phyloP scores from a whole-genome alignment of 768 basidiomycete species.

The Suillus brevipes region DNA sequence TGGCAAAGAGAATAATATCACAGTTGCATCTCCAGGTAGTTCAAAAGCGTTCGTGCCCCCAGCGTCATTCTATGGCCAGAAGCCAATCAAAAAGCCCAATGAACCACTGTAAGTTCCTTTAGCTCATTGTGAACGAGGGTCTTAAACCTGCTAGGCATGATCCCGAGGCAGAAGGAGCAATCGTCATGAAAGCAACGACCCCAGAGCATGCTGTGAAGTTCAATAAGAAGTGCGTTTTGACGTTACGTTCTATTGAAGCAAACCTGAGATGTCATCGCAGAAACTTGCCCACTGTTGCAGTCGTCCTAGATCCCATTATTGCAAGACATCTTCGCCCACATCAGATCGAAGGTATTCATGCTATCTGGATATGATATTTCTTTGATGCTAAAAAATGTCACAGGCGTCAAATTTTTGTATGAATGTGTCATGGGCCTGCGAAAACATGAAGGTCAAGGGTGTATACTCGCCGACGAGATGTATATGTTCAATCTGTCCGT shows the following conservation, averaged over 20 bases:
- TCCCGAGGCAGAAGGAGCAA: slow-evolving; percentile 69
- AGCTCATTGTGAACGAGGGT: neutral
- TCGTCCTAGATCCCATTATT: slow-evolving; percentile 90
- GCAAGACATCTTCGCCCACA: slow-evolving; percentile 78
- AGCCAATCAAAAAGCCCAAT: slow-evolving; percentile 30
- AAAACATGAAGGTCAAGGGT: slow-evolving; percentile 88
- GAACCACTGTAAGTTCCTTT: slow-evolving; percentile 47
- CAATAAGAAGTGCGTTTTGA: slow-evolving; percentile 62
- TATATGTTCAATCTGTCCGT: slow-evolving; percentile 28
- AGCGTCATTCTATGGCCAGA: slow-evolving; percentile 60
- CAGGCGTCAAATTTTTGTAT: slow-evolving; percentile 88
- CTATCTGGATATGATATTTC: neutral
- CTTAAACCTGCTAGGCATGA: slow-evolving; percentile 56
- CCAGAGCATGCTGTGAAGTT: slow-evolving; percentile 62
- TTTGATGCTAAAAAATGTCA: neutral
- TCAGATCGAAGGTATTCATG: slow-evolving; percentile 73
- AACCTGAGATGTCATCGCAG: slow-evolving; percentile 37
- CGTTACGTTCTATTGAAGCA: slow-evolving; percentile 2
- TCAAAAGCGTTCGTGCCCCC: slow-evolving; percentile 48
- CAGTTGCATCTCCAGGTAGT: slow-evolving; percentile 9
- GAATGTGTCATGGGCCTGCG: slow-evolving; percentile 94
- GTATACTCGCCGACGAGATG: slow-evolving; percentile 98
- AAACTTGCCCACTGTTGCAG: slow-evolving; percentile 64
- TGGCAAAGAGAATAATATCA: slow-evolving; percentile 25
- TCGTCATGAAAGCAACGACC: slow-evolving; percentile 83